phyloP scores from a whole-genome alignment of 2,329 filamentous ascomycete species.

The Tolypocladium inflatum region DNA sequence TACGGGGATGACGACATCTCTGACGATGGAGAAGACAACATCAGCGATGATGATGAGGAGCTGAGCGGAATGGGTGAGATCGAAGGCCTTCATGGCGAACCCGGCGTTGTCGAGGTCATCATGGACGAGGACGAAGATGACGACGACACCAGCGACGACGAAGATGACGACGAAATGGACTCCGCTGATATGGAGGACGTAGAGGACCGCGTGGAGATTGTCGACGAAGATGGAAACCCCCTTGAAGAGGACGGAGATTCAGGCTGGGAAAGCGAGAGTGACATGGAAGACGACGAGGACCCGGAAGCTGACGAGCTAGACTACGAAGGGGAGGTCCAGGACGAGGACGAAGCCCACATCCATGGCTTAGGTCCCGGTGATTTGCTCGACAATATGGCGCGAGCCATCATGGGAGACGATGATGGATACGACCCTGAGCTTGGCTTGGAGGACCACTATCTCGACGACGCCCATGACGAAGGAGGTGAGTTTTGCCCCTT shows the following conservation, averaged over 20 bases:
- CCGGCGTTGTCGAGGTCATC: conserved; percentile 62
- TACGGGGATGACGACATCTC: conserved; percentile 75
- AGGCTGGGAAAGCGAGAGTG: conserved; percentile 51
- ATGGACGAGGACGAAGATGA: conserved; percentile 61
- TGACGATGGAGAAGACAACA: conserved; percentile 76
- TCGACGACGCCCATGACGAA: conserved; percentile 50
- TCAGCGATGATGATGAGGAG: conserved; percentile 84
- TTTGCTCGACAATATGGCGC: conserved; percentile 44
- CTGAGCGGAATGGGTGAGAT: conserved; percentile 77
- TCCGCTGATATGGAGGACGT: conserved; percentile 41
- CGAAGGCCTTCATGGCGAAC: conserved; percentile 59
- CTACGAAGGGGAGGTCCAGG: conserved; percentile 46
- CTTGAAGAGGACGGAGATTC: conserved; percentile 50
- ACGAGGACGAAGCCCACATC: conserved; percentile 42
- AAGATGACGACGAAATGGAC: conserved; percentile 37
- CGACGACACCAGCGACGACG: conserved; percentile 53
- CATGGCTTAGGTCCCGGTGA: conserved; percentile 32
- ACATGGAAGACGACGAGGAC: conserved; percentile 44
- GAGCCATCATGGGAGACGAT: conserved; percentile 43
- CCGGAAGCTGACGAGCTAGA: conserved; percentile 44
- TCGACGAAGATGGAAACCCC: conserved; percentile 53
- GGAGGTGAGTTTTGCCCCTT: conserved; percentile 31
- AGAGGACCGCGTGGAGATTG: conserved; percentile 45
- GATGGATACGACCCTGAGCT: conserved; percentile 43
- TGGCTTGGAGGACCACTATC: conserved; percentile 41